Evolutionary conservation across 805 yeast genomes (phyloP).

Genomic region (Metschnikowia dekortorum): DNA sequence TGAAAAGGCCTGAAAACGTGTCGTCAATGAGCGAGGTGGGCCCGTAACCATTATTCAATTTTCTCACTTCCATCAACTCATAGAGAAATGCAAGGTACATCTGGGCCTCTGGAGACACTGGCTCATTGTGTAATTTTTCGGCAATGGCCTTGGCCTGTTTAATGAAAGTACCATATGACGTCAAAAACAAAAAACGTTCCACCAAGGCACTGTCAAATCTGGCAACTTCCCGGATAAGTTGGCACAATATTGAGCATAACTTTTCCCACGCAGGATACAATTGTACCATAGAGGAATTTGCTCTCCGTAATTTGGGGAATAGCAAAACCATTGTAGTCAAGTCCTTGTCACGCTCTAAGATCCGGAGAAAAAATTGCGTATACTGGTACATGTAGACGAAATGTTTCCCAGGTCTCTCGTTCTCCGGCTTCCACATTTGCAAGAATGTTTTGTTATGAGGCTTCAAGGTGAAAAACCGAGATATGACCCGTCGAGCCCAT

Average conservation of each 20-base stretch:
- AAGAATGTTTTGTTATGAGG: constrained; percentile 67
- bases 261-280: constrained; percentile 64
- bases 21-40: constrained; percentile 75
- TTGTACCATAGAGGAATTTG: constrained; percentile 70
- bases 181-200: constrained; percentile 41
- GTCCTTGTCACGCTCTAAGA: constrained; percentile 53
- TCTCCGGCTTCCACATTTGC: constrained; percentile 89
- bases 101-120: constrained; percentile 33
- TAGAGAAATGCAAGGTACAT: constrained; percentile 41
- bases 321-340: constrained; percentile 55
- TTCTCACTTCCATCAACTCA: constrained; percentile 57
- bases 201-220: constrained; percentile 42
- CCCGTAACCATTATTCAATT: constrained; percentile 76
- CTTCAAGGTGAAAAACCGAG: constrained; percentile 57
- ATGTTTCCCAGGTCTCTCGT: constrained; percentile 90
- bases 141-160: constrained; percentile 25
- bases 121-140: constrained; percentile 19
- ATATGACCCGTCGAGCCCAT: constrained; percentile 62
- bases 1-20: constrained; percentile 56
- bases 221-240: constrained; percentile 44
- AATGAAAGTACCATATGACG: constrained; percentile 2
- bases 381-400: constrained; percentile 74
- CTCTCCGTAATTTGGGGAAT: constrained; percentile 70
- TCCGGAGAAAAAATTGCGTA: constrained; percentile 54
- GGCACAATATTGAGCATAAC: constrained; percentile 49